Base-by-base conservation (phyloP, 805 yeast species). In the Cyberlindnera petersonii region DNA sequence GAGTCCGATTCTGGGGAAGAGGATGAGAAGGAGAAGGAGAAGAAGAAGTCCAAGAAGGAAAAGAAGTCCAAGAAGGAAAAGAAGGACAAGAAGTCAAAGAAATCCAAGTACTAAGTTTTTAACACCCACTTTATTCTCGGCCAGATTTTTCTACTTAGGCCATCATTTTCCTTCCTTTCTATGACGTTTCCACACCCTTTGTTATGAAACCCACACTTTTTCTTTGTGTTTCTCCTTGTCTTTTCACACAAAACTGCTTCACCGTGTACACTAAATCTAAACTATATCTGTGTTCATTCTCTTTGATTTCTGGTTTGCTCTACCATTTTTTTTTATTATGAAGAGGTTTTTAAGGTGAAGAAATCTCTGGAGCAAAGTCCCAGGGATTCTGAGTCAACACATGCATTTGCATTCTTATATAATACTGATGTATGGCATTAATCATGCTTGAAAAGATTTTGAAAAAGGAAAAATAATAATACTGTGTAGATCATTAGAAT, bases 1-100 rank as follows among this genome's bases (percentile, higher is more conserved):
- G 63, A 62, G 30, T 62, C 63, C 40, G 66, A 66, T 32, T 66
- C 59, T 23, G 60, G 63, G 44, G 65, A 65, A 44, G 60, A 65
- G 46, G 63, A 61, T 40, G 55, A 58, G 34, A 49, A 59, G 42
- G 56, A 63, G 42, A 61, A 66, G 44, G 51, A 63, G 51, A 52
- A 64, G 42, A 58, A 63, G 43, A 50, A 63, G 48, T 50, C 57
- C 42, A 55, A 60, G 49, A 56, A 65, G 47, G 56, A 59, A 26
- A 55, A 64, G 50, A 55, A 58, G 49, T 50, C 55, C 5, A 61
- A 63, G 47, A 59, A 63, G 44, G 56, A 46, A 15, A 46, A 46
- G 40, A 47, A 47, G 33, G 48, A 46, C 26, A 48, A 42, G 42
- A 48, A 46, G 45, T 32, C 39, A 6, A 45, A 45, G 43, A 45